phyloP scores from a whole-genome alignment of 179 eudicot species.

The Heliamphora pulchella region DNA sequence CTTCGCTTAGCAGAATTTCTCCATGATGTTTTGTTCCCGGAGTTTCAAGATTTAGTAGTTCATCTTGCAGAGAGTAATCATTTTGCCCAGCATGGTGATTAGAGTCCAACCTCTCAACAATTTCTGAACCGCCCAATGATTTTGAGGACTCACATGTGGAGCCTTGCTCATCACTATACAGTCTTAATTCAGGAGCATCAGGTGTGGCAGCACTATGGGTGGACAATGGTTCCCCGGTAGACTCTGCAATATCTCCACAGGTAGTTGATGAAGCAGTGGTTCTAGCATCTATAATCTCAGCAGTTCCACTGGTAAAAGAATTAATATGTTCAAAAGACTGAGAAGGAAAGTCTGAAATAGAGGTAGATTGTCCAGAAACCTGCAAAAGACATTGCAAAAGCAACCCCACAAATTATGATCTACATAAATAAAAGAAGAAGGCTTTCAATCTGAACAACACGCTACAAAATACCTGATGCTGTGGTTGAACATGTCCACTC shows the following conservation, averaged over 20 bases:
- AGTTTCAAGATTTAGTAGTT: slow-evolving; percentile 20
- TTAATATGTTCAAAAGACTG: slow-evolving; percentile 14
- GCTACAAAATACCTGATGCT: slow-evolving; percentile 40
- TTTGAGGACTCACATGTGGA: slow-evolving; percentile 13
- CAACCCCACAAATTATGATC: slow-evolving; percentile 1
- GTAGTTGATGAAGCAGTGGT: slow-evolving; percentile 16
- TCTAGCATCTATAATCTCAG: slow-evolving; percentile 22
- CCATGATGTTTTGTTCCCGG: slow-evolving; percentile 17
- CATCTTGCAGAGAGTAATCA: slow-evolving; percentile 16
- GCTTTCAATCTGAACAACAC: slow-evolving; percentile 1
- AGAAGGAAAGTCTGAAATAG: slow-evolving; percentile 23
- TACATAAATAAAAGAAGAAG: neutral
- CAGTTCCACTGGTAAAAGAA: slow-evolving; percentile 19
- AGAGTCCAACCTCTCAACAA: slow-evolving; percentile 10
- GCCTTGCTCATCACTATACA: neutral
- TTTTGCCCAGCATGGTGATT: slow-evolving; percentile 19
- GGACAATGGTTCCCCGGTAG: slow-evolving; percentile 17
- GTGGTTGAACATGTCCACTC: slow-evolving; percentile 26
- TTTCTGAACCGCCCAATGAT: slow-evolving; percentile 12
- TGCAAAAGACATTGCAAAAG: slow-evolving; percentile 22
- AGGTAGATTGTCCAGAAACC: slow-evolving; percentile 28
- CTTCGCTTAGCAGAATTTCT: slow-evolving; percentile 15
- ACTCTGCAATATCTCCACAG: slow-evolving; percentile 9
- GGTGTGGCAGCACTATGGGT: slow-evolving; percentile 17
- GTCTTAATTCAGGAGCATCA: slow-evolving; percentile 19